Conservation (phyloP, 345 rosid genomes). For the Hibiscus tridactylites region DNA sequence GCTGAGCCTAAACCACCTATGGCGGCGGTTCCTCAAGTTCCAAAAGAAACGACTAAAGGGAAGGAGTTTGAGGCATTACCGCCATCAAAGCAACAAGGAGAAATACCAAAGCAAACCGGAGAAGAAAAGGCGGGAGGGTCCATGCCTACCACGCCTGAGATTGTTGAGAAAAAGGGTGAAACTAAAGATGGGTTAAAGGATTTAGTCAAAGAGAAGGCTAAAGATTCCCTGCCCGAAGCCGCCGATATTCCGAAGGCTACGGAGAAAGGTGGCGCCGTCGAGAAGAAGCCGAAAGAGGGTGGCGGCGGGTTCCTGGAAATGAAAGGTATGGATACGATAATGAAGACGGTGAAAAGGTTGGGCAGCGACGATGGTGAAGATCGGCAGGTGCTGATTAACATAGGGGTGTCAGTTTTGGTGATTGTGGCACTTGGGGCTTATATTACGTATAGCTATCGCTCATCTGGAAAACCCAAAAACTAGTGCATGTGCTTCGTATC, state of each 20-base stretch:
- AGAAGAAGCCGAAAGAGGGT: background rate
- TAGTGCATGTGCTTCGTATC: background rate
- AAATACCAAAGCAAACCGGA: background rate
- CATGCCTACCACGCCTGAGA: background rate
- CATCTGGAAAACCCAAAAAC: background rate
- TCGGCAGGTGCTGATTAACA: background rate
- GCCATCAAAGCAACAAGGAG: background rate
- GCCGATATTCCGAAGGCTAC: background rate
- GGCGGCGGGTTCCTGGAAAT: background rate
- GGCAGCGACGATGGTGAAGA: background rate
- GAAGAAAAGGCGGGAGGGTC: background rate
- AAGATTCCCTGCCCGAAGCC: background rate
- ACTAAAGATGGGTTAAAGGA: background rate
- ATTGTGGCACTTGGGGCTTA: background rate
- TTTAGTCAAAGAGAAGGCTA: background rate
- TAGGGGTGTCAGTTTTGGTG: constrained; percentile 8
- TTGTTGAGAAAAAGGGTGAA: background rate
- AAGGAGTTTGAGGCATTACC: background rate
- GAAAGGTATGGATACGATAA: background rate
- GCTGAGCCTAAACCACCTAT: background rate
- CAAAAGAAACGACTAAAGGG: background rate
- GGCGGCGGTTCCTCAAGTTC: background rate
- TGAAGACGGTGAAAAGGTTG: background rate
- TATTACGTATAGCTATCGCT: background rate
- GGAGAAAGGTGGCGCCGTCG: background rate